Conservation (phyloP, 2,329 filamentous ascomycete species). For the Sphaerostilbella broomeana region DNA sequence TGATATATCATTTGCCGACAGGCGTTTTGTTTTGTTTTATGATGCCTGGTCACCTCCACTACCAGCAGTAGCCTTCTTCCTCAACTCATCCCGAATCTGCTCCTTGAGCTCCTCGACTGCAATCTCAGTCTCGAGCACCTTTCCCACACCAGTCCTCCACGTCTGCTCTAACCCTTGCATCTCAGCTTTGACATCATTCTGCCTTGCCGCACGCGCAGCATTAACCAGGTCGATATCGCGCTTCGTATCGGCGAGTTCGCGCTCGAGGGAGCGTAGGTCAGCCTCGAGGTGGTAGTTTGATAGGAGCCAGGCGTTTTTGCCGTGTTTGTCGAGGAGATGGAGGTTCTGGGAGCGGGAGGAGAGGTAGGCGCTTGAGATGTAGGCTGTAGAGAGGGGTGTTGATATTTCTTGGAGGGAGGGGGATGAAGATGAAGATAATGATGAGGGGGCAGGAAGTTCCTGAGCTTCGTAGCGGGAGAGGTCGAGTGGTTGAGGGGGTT, state of each 20-base stretch:
- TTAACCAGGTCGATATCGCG: constrained; percentile 69
- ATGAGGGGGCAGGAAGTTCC: constrained; percentile 39
- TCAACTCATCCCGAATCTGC: constrained; percentile 60
- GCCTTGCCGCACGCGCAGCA: constrained; percentile 58
- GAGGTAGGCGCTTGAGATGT: constrained; percentile 47
- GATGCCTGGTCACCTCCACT: constrained; percentile 1
- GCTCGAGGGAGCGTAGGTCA: constrained; percentile 58
- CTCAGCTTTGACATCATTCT: constrained; percentile 68
- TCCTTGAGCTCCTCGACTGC: constrained; percentile 67
- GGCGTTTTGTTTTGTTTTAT: too few relatives aligned
- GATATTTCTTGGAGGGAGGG: not conserved
- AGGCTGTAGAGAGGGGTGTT: constrained; percentile 52
- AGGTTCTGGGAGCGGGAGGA: constrained; percentile 50
- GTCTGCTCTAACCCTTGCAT: constrained; percentile 65
- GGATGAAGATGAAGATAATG: not conserved
- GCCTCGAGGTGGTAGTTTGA: constrained; percentile 75
- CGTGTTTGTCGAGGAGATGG: constrained; percentile 68
- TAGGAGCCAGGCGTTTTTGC: constrained; percentile 88
- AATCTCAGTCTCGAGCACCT: constrained; percentile 78
- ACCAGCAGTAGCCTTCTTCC: constrained; percentile 19
- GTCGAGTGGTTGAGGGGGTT: constrained; percentile 51
- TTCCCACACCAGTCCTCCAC: constrained; percentile 73
- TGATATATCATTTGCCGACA: too few relatives aligned
- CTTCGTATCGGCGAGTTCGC: constrained; percentile 62
- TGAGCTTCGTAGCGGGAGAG: constrained; percentile 76